Base-by-base conservation (phyloP, 1,284 basidiomycete genomes). In the Fereydounia khargensis region DNA sequence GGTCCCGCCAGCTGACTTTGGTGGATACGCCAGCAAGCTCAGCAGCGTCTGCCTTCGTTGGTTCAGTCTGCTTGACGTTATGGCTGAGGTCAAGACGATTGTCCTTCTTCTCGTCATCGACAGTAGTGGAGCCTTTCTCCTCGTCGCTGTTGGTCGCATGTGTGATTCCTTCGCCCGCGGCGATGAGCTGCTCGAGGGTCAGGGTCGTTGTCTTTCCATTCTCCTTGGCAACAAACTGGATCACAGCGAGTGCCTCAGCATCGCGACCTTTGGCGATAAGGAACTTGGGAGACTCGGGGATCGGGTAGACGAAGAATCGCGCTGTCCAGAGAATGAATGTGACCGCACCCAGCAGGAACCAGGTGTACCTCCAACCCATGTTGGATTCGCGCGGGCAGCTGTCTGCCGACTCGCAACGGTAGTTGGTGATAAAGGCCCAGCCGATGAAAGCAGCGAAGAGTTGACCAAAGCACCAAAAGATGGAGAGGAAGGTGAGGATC, bases 181-280 rank as follows among this genome's bases (percentile, higher is more conserved):
- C 49, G 16, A 38, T 47, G 13, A 70, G 50, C 42, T 60, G 54
- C 21, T 58, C 65, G 31, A 69, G 39, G 3, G 68, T 70, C 40
- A 69, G 38, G 2, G 30, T 48, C 6, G 55, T 51, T 1, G n/a
- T 45, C 39, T 44, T 80, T 2, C 82, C 80, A 70, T 92, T 90
- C 76, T 83, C 86, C 23, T 76, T 75, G 2, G 88, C 88, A 16
- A 90, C 81, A 22, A 79, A 79, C 50, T 84, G 81, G 18, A 91
- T 77, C 39, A 88, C 80, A 14, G 81, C 81, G 19, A 90, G 83
- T 0, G 88, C 88, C 39, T 85, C 82, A 13, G 79, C 81, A 60
- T 89, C 87, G 28, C 79, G 78, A 1, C 87, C 87, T 47, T 84
- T 82, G 6, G 83, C 83, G 72, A 89, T 82, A 22, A 90, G 81